Conservation (phyloP, 2,329 filamentous ascomycete genomes). For the Stachybotrys chartarum region DNA sequence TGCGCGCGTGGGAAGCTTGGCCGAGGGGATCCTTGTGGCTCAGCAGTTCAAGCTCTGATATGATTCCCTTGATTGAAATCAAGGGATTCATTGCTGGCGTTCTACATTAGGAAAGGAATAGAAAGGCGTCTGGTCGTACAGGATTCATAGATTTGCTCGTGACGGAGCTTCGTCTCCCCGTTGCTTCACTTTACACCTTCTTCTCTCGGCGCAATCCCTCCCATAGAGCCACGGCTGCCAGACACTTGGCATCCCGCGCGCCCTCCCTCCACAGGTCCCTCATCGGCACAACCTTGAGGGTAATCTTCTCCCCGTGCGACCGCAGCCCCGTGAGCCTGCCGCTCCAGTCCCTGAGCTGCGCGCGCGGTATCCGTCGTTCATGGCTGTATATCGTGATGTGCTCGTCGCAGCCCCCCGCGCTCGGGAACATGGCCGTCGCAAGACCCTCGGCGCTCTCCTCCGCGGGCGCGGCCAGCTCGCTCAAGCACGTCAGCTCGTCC, state of each 20-base stretch:
- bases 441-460: slow-evolving; percentile 25
- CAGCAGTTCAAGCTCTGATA: slow-evolving; percentile 42
- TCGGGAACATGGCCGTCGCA: slow-evolving; percentile 47
- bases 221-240: slow-evolving; percentile 52
- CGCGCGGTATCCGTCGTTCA: slow-evolving; percentile 43
- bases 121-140: background rate
- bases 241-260: slow-evolving; percentile 51
- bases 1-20: slow-evolving; percentile 68
- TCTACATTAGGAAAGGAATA: background rate
- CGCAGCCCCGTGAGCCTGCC: slow-evolving; percentile 52
- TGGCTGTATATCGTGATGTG: slow-evolving; percentile 51
- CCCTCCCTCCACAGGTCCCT: slow-evolving; percentile 51
- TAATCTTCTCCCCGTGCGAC: slow-evolving; percentile 54
- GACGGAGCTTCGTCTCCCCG: background rate
- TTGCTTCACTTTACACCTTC: slow-evolving; percentile 21
- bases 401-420: slow-evolving; percentile 54
- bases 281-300: slow-evolving; percentile 50
- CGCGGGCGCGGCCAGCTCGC: slow-evolving; percentile 35
- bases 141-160: background rate
- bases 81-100: background rate
- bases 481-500: slow-evolving; percentile 41
- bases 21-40: slow-evolving; percentile 70
- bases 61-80: background rate
- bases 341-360: slow-evolving; percentile 45
- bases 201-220: slow-evolving; percentile 45